These are phyloP conservation scores for Brettanomyces nanus DNA, from an alignment of 805 yeast species.

Conservation along the genomic window DNA sequence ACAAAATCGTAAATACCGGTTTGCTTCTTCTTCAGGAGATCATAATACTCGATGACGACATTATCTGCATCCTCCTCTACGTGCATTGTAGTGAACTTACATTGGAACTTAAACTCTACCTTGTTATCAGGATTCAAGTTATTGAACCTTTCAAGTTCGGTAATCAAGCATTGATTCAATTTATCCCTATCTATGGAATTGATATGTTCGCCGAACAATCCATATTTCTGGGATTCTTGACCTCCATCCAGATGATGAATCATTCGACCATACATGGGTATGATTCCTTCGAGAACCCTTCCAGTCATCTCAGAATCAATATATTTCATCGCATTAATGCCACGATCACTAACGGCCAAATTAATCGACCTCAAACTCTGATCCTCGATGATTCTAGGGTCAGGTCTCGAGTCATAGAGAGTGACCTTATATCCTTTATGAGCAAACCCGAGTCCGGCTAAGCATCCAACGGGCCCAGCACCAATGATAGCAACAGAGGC, in stretches of 20 bases:
- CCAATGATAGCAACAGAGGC: constrained; percentile 66
- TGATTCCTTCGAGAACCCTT: constrained; percentile 48
- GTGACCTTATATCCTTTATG: constrained; percentile 65
- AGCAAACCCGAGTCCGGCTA: constrained; percentile 74
- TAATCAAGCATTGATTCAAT: constrained; percentile 56
- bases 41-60: constrained; percentile 6
- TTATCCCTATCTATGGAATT: constrained; percentile 76
- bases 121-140: constrained; percentile 10
- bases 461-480: constrained; percentile 85
- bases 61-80: constrained; percentile 16
- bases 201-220: constrained; percentile 73
- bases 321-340: constrained; percentile 57
- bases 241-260: constrained; percentile 62
- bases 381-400: constrained; percentile 38
- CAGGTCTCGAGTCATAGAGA: constrained; percentile 62
- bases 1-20: constrained; percentile 43
- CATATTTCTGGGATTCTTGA: constrained; percentile 66
- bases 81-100: constrained; percentile 43
- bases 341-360: constrained; percentile 81
- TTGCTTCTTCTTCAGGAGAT: constrained; percentile 2
- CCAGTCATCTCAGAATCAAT: constrained; percentile 54
- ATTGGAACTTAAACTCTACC: constrained; percentile 43
- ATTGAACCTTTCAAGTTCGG: constrained; percentile 47
- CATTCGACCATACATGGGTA: constrained; percentile 90
- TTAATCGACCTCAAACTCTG: constrained; percentile 60